Conservation (phyloP, 352 stramenopile genomes). For the Pythium plurisporium region DNA sequence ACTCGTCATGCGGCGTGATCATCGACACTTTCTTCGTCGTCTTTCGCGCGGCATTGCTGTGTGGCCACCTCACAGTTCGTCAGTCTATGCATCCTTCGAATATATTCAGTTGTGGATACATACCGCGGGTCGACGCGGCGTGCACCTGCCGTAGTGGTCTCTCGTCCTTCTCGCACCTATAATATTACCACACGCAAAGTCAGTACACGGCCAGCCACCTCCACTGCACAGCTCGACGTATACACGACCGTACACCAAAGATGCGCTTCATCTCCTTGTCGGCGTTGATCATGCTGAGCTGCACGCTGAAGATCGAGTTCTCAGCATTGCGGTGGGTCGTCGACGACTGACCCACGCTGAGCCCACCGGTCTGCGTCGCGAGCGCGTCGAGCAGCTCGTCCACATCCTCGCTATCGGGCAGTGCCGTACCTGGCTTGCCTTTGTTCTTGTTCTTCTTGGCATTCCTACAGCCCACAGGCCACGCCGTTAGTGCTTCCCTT, state of each 20-base stretch:
- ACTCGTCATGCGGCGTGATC: slow-evolving; percentile 75
- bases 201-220: neutral
- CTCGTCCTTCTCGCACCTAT: slow-evolving; percentile 62
- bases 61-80: neutral
- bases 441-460: slow-evolving; percentile 24
- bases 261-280: slow-evolving; percentile 89
- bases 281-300: slow-evolving; percentile 73
- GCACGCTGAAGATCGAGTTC: slow-evolving; percentile 61
- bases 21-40: slow-evolving; percentile 72
- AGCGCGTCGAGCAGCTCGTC: slow-evolving; percentile 70
- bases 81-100: neutral
- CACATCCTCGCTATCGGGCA: slow-evolving; percentile 34
- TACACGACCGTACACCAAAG: slow-evolving; percentile 55
- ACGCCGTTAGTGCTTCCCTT: too few relatives aligned
- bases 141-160: slow-evolving; percentile 22
- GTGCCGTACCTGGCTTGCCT: slow-evolving; percentile 7
- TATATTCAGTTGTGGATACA: neutral
- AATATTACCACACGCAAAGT: neutral
- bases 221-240: too few relatives aligned
- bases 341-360: slow-evolving; percentile 33
- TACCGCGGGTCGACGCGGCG: slow-evolving; percentile 63
- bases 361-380: slow-evolving; percentile 33
- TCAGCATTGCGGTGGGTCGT: slow-evolving; percentile 35
- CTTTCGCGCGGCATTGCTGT: slow-evolving; percentile 48
- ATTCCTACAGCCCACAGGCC: neutral